phyloP scores from a whole-genome alignment of 192 early-diverging fungal genomes.

The Rhizophagus clarus region DNA sequence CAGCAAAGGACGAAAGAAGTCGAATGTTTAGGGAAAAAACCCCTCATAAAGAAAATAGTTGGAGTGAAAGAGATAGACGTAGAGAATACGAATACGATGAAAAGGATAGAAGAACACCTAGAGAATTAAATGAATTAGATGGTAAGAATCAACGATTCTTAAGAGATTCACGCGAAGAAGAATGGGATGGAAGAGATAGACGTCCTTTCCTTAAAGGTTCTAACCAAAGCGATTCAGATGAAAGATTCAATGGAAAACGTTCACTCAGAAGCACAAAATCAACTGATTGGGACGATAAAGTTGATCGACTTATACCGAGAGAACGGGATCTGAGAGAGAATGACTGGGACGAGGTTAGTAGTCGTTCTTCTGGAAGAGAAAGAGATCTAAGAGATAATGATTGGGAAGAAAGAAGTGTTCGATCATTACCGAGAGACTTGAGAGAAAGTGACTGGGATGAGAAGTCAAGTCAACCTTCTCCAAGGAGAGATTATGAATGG shows the following conservation, averaged over 20 bases:
- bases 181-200: slow-evolving; percentile 16
- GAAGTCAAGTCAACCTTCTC: not conserved
- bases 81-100: not conserved
- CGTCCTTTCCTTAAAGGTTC: not conserved
- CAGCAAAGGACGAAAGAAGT: not conserved
- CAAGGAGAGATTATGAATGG: slow-evolving; percentile 6
- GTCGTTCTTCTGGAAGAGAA: slow-evolving; percentile 3
- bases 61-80: not conserved
- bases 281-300: not conserved
- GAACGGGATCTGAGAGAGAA: not conserved
- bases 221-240: not conserved
- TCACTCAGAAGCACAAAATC: not conserved
- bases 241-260: not conserved
- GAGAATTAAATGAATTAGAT: not conserved
- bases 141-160: not conserved
- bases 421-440: not conserved
- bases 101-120: not conserved
- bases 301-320: not conserved
- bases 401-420: slow-evolving; percentile 1
- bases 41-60: slow-evolving; percentile 10
- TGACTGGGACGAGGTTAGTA: slow-evolving; percentile 4
- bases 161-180: not conserved
- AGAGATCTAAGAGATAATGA: not conserved
- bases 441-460: slow-evolving; percentile 19
- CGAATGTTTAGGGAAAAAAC: not conserved